A percentile compares a stretch with the other conserved stretches of the same genome.
These are phyloP conservation scores for Cudoniella acicularis DNA, from an alignment of 495 filamentous ascomycete species.

Conservation along the genomic window DNA sequence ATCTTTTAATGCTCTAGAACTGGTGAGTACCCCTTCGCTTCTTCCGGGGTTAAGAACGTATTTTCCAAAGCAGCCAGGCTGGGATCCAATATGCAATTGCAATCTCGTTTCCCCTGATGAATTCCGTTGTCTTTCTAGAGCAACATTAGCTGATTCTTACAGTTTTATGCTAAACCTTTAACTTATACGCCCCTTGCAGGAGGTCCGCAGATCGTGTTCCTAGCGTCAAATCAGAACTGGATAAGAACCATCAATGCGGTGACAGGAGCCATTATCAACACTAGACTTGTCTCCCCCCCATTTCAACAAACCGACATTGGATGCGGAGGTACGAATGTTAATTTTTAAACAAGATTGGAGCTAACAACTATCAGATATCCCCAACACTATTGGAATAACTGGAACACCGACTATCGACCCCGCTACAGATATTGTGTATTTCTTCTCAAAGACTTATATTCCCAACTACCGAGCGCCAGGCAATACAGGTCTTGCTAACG, in stretches of 20 bases:
- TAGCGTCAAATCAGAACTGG: slow-evolving; percentile 34
- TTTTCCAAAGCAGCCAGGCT: too few relatives aligned
- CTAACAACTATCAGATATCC: too few relatives aligned
- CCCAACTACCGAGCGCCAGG: background rate
- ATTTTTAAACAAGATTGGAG: too few relatives aligned
- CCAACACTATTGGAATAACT: slow-evolving; percentile 25
- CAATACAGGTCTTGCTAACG: too few relatives aligned
- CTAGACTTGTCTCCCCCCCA: slow-evolving; percentile 26
- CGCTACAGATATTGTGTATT: slow-evolving; percentile 18
- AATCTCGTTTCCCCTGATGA: too few relatives aligned
- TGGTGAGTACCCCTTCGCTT: background rate
- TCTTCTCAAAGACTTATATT: slow-evolving; percentile 23
- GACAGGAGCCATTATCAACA: slow-evolving; percentile 28
- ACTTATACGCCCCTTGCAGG: slow-evolving; percentile 29
- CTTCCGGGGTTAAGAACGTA: too few relatives aligned
- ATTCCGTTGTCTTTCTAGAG: too few relatives aligned
- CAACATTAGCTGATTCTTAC: background rate
- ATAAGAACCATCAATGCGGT: slow-evolving; percentile 31
- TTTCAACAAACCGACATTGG: slow-evolving; percentile 28
- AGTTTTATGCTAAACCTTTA: slow-evolving; percentile 33
- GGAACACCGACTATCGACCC: slow-evolving; percentile 25
- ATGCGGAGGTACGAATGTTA: too few relatives aligned
- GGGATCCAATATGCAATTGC: too few relatives aligned
- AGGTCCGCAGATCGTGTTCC: slow-evolving; percentile 28
- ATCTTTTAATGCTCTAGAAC: background rate